phyloP scores from a whole-genome alignment of 2,329 filamentous ascomycete species.

The Penicillium nordicum region DNA sequence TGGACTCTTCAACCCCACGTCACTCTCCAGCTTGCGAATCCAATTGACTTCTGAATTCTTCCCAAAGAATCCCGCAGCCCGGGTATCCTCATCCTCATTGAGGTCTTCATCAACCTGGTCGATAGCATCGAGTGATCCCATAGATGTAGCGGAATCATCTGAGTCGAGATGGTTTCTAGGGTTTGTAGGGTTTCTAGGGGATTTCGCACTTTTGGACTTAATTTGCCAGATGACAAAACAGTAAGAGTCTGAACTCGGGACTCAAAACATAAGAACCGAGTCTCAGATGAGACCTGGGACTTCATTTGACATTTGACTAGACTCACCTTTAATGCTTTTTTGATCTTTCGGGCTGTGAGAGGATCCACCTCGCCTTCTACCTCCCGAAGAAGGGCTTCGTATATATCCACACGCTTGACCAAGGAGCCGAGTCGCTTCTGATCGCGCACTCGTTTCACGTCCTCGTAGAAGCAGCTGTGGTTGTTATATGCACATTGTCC shows the following conservation, averaged over 20 bases:
- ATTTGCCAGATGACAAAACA: background rate
- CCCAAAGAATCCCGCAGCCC: slow-evolving; percentile 41
- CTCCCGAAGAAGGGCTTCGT: slow-evolving; percentile 28
- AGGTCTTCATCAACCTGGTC: slow-evolving; percentile 44
- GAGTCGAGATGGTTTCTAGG: slow-evolving; percentile 8
- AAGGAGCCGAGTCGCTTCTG: slow-evolving; percentile 31
- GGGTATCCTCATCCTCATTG: slow-evolving; percentile 34
- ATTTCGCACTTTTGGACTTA: slow-evolving; percentile 9
- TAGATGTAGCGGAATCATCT: slow-evolving; percentile 22
- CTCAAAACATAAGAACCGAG: background rate
- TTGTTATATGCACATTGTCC: slow-evolving; percentile 28
- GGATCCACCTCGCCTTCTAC: slow-evolving; percentile 26
- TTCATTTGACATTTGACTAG: background rate
- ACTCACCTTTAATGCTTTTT: slow-evolving; percentile 27
- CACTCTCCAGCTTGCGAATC: slow-evolving; percentile 39
- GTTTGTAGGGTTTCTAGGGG: background rate
- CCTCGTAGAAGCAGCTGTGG: slow-evolving; percentile 28
- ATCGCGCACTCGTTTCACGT: slow-evolving; percentile 37
- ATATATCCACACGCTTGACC: slow-evolving; percentile 23
- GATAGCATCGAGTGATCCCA: slow-evolving; percentile 41
- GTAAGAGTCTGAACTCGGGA: background rate
- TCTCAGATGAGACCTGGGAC: background rate
- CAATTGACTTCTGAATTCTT: slow-evolving; percentile 45
- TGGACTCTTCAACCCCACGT: slow-evolving; percentile 22
- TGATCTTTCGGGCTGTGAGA: slow-evolving; percentile 21